Percentiles rank a stretch among this genome's conserved stretches.
Evolutionary conservation across 139 green algal species (phyloP).

Genomic region (Gonium pectorale): DNA sequence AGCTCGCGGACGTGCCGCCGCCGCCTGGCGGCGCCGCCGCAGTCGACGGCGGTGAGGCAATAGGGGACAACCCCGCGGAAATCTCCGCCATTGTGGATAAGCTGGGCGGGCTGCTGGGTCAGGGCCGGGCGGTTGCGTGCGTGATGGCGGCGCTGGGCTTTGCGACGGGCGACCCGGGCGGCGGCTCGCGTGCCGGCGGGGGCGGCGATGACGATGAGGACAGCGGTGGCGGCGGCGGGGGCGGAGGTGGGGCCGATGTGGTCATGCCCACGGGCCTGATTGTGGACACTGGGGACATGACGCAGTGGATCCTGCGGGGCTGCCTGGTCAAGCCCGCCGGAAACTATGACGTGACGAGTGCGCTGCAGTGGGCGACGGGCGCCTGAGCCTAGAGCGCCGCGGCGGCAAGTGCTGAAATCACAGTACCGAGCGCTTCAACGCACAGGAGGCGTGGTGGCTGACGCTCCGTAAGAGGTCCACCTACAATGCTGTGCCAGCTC

Average conservation of each 20-base stretch:
- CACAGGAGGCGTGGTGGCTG: too few relatives aligned
- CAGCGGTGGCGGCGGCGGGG: neutral
- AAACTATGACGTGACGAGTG: constrained; percentile 22
- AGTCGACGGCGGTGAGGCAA: neutral
- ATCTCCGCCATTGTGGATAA: constrained; percentile 25
- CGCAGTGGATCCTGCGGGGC: constrained; percentile 10
- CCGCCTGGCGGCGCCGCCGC: neutral
- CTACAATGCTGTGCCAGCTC: too few relatives aligned
- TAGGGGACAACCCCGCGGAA: constrained; percentile 2
- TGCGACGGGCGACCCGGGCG: neutral
- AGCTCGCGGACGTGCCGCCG: neutral
- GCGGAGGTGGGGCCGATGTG: neutral
- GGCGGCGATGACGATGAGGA: neutral
- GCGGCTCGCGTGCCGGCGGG: neutral
- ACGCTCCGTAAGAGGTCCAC: too few relatives aligned
- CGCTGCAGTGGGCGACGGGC: constrained; percentile 26
- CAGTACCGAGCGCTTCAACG: too few relatives aligned
- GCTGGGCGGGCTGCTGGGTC: constrained; percentile 1
- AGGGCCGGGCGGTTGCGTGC: neutral
- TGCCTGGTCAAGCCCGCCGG: constrained; percentile 28
- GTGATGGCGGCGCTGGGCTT: constrained; percentile 29
- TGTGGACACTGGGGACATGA: constrained; percentile 29
- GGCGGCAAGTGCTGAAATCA: too few relatives aligned
- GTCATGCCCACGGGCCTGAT: constrained; percentile 15
- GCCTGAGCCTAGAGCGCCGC: too few relatives aligned